Base-by-base conservation (phyloP, 306 rosid genomes). In the Sesbania bispinosa region DNA sequence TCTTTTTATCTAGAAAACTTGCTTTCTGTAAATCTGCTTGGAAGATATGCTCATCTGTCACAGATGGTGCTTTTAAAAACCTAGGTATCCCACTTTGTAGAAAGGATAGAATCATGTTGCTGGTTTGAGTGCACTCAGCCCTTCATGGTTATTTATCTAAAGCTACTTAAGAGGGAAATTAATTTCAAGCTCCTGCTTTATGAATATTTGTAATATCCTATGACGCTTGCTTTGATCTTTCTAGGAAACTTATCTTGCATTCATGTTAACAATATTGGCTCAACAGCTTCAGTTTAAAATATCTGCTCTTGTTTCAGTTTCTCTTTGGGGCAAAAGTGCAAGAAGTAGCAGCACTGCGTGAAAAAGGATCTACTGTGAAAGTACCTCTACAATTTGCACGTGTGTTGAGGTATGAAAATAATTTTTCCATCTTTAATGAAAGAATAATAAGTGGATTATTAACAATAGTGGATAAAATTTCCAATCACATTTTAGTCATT, bases 241-340 rank as follows among this genome's bases (percentile, higher is more conserved):
- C 59, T 13, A n/a, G 46, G 57, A 67, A 59, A 76, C 18, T 52
- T 53, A 1, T 51, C 62, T 67, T 45, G 14, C 18, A 27, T 57
- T 57, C 48, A 76, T 57, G 46, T 26, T 53, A 33, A 19, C 2
- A 57, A 33, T 48, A 29, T 52, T n/a, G 19, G 52, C 53, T 14
- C 19, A 43, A 33, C 29, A 54, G 35, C 45, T 66, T 19, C 30
- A 27, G 53, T 76, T 79, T 10, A 53, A 62, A 42, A 69, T 50
- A 24, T 33, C 54, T 53, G 10, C 58, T 5, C 60, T 73, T 74
- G 72, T 58, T 75, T 65, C 86, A 88, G 94, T 88, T 88, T 84
- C 67, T 88, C 74, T 88, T 88, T 80, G 94, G 94, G 15, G 82
- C 90, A 7, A 88, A 86, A 78, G 80, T 70, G 73, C 68, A 82